Conservation (phyloP, 2,329 filamentous ascomycete genomes). For the Hortaea sp. region DNA sequence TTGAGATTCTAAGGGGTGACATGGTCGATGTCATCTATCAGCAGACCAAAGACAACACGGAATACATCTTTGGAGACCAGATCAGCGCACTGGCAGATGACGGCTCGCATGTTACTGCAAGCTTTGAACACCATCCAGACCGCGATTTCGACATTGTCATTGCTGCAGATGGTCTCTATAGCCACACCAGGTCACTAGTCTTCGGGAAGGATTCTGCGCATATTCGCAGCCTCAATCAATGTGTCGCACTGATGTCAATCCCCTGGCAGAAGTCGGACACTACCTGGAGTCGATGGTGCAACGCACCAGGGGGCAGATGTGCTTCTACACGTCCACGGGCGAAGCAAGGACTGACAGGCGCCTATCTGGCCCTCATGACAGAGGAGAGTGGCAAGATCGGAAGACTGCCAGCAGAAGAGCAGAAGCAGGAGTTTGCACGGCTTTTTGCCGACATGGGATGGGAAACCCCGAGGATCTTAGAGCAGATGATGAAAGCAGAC, state of each 20-base stretch:
- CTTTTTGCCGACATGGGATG: slow-evolving; percentile 17
- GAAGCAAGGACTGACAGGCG: slow-evolving; percentile 2
- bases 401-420: slow-evolving; percentile 6
- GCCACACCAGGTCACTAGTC: slow-evolving; percentile 15
- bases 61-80: slow-evolving; percentile 9
- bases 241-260: slow-evolving; percentile 18
- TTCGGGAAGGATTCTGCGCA: slow-evolving; percentile 11
- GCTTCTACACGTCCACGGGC: slow-evolving; percentile 15
- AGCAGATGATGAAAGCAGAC: slow-evolving; percentile 27
- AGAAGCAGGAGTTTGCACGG: slow-evolving; percentile 14
- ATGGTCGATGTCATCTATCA: slow-evolving; percentile 36
- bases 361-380: slow-evolving; percentile 6
- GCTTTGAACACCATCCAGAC: slow-evolving; percentile 1
- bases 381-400: slow-evolving; percentile 2
- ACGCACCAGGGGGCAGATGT: slow-evolving; percentile 15
- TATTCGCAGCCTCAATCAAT: slow-evolving; percentile 14
- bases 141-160: slow-evolving; percentile 19
- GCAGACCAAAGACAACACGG: slow-evolving; percentile 12
- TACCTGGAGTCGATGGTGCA: slow-evolving; percentile 20
- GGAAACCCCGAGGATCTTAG: slow-evolving; percentile 15
- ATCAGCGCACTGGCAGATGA: slow-evolving; percentile 4
- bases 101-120: slow-evolving; percentile 3
- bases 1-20: slow-evolving; percentile 47
- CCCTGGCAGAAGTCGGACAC: slow-evolving; percentile 13
- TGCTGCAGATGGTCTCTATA: slow-evolving; percentile 19